Evolutionary conservation across 2,329 filamentous ascomycete genomes (phyloP), one percentile per base, ranked within the genome.

Genomic region (Botrytis galanthina): DNA sequence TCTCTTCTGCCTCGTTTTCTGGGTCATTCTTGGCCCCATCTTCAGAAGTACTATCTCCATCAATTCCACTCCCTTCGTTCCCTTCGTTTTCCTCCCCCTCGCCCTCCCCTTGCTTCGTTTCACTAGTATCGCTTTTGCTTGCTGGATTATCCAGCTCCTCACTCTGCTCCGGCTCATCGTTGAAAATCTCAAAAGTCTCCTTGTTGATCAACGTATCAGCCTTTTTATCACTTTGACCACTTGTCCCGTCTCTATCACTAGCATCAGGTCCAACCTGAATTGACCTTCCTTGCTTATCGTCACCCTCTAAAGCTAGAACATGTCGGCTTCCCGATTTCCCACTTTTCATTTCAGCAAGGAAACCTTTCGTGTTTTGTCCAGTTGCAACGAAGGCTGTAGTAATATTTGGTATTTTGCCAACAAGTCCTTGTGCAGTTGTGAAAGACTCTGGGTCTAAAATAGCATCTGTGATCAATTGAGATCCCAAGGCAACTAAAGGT

Each of bases 91-190:
- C 10, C 1, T 51, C 48, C 5, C 10, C 48, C 12, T 14, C 26
- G 10, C 22, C 48, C n/a, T n/a, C 22, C 9, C 12, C 26, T n/a
- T 51, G 0, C 12, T 0, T 4, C 12, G 48, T 3, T 51, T 6
- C 10, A 51, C 26, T 26, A 14, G 4, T 51, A n/a, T 51, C 22
- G 10, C 48, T n/a, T 51, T 51, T n/a, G 10, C 48, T 51, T n/a
- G 26, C 26, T 51, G 48, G 48, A n/a, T 7, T n/a, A 14, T 51
- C 48, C 26, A n/a, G 48, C 4, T n/a, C 9, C 10, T 51, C 48
- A 26, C 22, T 51, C 22, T 3, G 4, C 22, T n/a, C 48, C n/a
- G 48, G 48, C 22, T 14, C 22, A 51, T 51, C 48, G 5, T 51
- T 51, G 22, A 51, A n/a, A 3, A n/a, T 51, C 22, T 46, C 44